Conservation (phyloP, 805 yeast genomes). For the Yarrowia osloensis region DNA sequence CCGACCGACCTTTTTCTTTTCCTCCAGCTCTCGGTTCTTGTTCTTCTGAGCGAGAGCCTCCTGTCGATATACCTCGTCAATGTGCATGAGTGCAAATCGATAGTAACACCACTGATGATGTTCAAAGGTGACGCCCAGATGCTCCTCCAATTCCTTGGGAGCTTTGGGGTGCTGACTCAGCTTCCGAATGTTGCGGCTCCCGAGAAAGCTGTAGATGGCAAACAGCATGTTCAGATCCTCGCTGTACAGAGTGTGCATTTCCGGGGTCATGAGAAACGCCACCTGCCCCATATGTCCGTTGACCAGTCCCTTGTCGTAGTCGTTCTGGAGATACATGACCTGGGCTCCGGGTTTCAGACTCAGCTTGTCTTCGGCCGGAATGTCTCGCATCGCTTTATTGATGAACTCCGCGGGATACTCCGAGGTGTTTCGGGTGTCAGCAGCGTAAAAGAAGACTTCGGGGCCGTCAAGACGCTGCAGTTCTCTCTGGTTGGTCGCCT, state of each 20-base stretch:
- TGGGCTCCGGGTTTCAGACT: slow-evolving; percentile 14
- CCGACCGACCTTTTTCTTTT: background rate
- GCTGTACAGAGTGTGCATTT: background rate
- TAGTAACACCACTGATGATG: background rate
- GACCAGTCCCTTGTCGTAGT: background rate
- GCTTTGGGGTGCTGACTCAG: background rate
- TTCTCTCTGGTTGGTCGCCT: background rate
- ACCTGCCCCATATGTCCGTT: slow-evolving; percentile 26
- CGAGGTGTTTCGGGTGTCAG: background rate
- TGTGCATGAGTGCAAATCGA: slow-evolving; percentile 9
- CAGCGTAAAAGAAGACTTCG: background rate
- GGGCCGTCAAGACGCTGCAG: background rate
- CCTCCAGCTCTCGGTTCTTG: background rate
- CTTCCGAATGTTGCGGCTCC: background rate
- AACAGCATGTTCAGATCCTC: background rate
- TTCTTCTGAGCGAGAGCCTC: slow-evolving; percentile 14
- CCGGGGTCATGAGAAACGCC: background rate
- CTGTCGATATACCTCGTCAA: slow-evolving; percentile 17
- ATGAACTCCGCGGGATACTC: background rate
- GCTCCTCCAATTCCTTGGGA: background rate
- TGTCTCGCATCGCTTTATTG: background rate
- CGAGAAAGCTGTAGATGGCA: background rate
- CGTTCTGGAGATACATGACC: slow-evolving; percentile 1
- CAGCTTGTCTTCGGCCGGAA: background rate
- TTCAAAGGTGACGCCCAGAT: background rate